Evolutionary conservation across 2,329 filamentous ascomycete species (phyloP).

Genomic region (Penicillium sp.): DNA sequence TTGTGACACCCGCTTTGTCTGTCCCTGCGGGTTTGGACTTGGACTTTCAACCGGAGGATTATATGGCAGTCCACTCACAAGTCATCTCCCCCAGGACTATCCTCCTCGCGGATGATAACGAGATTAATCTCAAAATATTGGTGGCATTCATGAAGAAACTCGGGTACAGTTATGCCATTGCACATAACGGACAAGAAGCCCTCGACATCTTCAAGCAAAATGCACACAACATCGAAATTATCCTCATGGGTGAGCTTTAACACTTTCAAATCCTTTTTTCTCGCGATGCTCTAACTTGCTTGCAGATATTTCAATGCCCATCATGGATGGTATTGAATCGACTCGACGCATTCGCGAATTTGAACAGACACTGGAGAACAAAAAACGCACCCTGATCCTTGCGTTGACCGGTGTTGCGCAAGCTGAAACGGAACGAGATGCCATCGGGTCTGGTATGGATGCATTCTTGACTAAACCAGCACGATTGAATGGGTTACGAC

Average conservation of each 20-base stretch:
- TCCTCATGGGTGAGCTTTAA: constrained; percentile 20
- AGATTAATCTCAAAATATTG: constrained; percentile 36
- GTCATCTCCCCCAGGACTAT: constrained; percentile 7
- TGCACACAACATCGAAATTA: constrained; percentile 1
- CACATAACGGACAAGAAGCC: constrained; percentile 38
- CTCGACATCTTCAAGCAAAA: constrained; percentile 26
- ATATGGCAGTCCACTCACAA: neutral
- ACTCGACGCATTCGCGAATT: constrained; percentile 29
- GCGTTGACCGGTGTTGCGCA: constrained; percentile 10
- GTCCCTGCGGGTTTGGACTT: neutral
- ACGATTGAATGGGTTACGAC: neutral
- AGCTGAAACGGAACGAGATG: constrained; percentile 5
- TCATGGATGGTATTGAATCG: constrained; percentile 36
- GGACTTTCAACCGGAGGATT: neutral
- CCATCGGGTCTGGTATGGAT: constrained; percentile 8
- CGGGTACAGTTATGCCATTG: constrained; percentile 29
- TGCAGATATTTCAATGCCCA: constrained; percentile 37
- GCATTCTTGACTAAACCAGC: constrained; percentile 6
- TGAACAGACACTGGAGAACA: neutral
- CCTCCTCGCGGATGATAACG: constrained; percentile 41
- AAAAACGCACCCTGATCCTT: neutral
- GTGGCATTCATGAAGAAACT: constrained; percentile 33
- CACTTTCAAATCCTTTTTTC: neutral
- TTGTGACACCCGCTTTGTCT: neutral
- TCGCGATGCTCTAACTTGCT: neutral